Percentiles rank a stretch among this genome's conserved stretches.
phyloP scores from a whole-genome alignment of 768 basidiomycete genomes.

The Pulveroboletus frians region DNA sequence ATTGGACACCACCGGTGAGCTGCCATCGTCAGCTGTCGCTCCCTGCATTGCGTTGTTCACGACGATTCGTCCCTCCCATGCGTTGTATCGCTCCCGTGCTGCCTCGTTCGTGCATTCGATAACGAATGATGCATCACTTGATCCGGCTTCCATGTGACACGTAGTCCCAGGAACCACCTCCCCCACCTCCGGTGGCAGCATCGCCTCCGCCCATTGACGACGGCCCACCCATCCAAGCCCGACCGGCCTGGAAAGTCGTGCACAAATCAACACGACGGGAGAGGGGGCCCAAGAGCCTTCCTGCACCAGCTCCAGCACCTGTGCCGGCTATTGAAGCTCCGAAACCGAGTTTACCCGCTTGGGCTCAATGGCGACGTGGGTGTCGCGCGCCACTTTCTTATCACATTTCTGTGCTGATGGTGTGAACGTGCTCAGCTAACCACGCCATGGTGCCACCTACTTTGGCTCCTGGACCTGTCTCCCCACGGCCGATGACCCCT shows the following conservation, averaged over 20 bases:
- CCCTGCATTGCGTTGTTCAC: not conserved
- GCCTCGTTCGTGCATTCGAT: not conserved
- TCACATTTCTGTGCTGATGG: not conserved
- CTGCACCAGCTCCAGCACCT: constrained; percentile 31
- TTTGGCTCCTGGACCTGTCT: constrained; percentile 29
- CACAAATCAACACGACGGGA: constrained; percentile 57
- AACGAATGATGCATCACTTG: not conserved
- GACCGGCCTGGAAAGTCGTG: constrained; percentile 72
- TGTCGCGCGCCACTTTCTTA: not conserved
- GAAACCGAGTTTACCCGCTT: constrained; percentile 60
- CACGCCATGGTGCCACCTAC: constrained; percentile 57
- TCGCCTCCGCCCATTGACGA: constrained; percentile 46
- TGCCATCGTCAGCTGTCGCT: not conserved
- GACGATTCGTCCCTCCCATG: not conserved
- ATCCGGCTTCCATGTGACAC: not conserved
- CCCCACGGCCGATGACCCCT: constrained; percentile 38
- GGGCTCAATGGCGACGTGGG: constrained; percentile 82
- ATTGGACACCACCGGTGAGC: constrained; percentile 63
- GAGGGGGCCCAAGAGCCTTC: constrained; percentile 39
- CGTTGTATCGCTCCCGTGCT: not conserved
- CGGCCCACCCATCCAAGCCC: constrained; percentile 43
- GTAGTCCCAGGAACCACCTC: constrained; percentile 33
- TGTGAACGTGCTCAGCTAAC: constrained; percentile 45
- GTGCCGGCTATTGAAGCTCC: constrained; percentile 40
- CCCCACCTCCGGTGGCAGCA: constrained; percentile 36